Base-by-base conservation (phyloP, 2,329 filamentous ascomycete genomes). In the Aspergillus aculeatus region DNA sequence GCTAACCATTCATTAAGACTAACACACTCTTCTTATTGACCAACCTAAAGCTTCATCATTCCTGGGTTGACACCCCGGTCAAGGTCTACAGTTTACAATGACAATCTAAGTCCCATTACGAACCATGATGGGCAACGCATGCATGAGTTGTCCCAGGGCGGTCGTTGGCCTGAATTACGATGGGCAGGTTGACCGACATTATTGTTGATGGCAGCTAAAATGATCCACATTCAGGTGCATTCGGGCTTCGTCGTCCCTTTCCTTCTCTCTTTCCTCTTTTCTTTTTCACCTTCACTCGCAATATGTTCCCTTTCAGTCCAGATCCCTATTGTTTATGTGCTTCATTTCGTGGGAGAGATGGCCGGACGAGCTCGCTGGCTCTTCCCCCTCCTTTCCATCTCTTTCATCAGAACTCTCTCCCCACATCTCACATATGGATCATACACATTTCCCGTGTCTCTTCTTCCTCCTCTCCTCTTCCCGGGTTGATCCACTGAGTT, bases 141-240 rank as follows among this genome's bases (percentile, higher is more conserved):
- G 53, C 53, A 47, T 47, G 52, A n/a, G 57, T 32, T 50, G 24
- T 58, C 21, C 35, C 6, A 44, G 38, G 53, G 41, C 41, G 53
- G 14, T 55, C 31, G 47, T 16, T 54, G 29, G 16, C 26, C 53
- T 48, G 53, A 47, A 44, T 23, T 35, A 55, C 53, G 53, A 48
- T 44, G 31, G 53, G 41, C 53, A 47, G 47, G 53, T 55, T 29
- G 53, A 44, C 53, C 41, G 41, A 48, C 19, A 55, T 19, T 55
- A 35, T 29, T 55, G 14, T 44, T 55, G 14, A 44, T 44, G n/a
- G 38, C 38, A 44, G 44, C 53, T 55, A 48, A 32, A 35, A 55
- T 35, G 53, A 47, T 55, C 53, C 53, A 55, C 53, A 54, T 35
- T 44, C 52, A 54, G 26, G 52, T 54, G 52, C 35, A 54, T 41